Evolutionary conservation across 805 yeast species (phyloP).

Genomic region (Torulaspora gathmanii): DNA sequence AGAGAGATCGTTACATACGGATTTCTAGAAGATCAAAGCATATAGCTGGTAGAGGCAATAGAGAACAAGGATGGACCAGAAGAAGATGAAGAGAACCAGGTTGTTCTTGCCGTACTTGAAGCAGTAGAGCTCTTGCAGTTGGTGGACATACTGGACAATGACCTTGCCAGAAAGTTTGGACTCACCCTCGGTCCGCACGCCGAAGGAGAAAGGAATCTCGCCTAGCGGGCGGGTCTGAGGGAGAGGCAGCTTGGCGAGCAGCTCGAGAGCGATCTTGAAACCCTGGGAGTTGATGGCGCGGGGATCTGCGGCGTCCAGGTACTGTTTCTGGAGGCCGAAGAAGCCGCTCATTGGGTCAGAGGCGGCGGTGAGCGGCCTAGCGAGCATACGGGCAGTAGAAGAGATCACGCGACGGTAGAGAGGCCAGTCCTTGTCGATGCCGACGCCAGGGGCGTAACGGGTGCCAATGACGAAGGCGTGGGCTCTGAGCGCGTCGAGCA

Average conservation of each 20-base stretch:
- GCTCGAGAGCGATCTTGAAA: constrained; percentile 47
- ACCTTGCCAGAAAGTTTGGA: constrained; percentile 48
- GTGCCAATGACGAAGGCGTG: constrained; percentile 48
- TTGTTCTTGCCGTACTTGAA: constrained; percentile 43
- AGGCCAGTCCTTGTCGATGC: constrained; percentile 52
- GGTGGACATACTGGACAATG: constrained; percentile 44
- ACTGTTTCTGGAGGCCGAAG: constrained; percentile 47
- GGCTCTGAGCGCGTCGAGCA: constrained; percentile 39
- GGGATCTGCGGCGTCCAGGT: constrained; percentile 35
- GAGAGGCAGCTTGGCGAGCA: constrained; percentile 44
- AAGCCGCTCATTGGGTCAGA: constrained; percentile 53
- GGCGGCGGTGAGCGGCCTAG: constrained; percentile 47
- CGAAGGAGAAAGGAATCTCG: constrained; percentile 48
- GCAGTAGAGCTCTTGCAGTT: constrained; percentile 44
- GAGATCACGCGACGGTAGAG: constrained; percentile 46
- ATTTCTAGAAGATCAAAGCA: constrained; percentile 14
- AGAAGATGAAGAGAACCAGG: constrained; percentile 33
- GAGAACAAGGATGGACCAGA: constrained; percentile 31
- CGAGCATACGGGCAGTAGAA: constrained; percentile 46
- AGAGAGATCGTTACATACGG: neutral
- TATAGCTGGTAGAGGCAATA: constrained; percentile 30
- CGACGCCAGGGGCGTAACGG: constrained; percentile 52
- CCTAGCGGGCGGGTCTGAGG: constrained; percentile 38
- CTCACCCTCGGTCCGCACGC: constrained; percentile 53
- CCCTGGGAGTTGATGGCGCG: constrained; percentile 42